These are phyloP conservation scores for Patellaria atrata DNA, from an alignment of 495 filamentous ascomycete genomes.

Conservation along the genomic window DNA sequence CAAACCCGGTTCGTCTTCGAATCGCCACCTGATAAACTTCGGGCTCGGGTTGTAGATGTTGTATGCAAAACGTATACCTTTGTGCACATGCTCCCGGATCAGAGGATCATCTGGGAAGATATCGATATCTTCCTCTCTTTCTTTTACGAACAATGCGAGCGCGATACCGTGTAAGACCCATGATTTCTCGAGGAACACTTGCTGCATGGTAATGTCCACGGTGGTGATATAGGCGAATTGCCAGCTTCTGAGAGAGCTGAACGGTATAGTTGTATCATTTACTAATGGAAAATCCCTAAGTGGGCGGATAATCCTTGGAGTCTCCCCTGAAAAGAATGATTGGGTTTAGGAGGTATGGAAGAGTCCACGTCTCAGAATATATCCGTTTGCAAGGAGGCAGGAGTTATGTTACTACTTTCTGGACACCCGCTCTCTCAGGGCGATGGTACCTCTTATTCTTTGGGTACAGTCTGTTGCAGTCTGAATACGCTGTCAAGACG, in stretches of 20 bases:
- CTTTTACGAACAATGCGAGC: not conserved
- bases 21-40: constrained; percentile 1
- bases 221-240: constrained; percentile 13
- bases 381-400: constrained; percentile 11
- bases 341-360: constrained; percentile 12
- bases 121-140: constrained; percentile 5
- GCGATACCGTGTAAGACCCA: constrained; percentile 1
- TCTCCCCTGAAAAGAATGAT: constrained; percentile 7
- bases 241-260: constrained; percentile 5
- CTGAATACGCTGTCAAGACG: constrained; percentile 2
- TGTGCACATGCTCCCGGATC: not conserved
- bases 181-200: constrained; percentile 7
- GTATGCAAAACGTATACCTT: not conserved
- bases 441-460: not conserved
- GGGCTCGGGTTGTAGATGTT: not conserved
- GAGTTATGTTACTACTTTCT: constrained; percentile 5
- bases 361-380: constrained; percentile 12
- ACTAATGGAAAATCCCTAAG: not conserved
- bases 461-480: not conserved
- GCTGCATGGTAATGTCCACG: constrained; percentile 13
- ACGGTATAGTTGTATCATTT: constrained; percentile 3
- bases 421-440: not conserved
- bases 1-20: no score
- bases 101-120: constrained; percentile 5
- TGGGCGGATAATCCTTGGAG: not conserved